Base-by-base conservation (phyloP, 2,329 filamentous ascomycete genomes). In the Cephalotrichum gorgonifer region DNA sequence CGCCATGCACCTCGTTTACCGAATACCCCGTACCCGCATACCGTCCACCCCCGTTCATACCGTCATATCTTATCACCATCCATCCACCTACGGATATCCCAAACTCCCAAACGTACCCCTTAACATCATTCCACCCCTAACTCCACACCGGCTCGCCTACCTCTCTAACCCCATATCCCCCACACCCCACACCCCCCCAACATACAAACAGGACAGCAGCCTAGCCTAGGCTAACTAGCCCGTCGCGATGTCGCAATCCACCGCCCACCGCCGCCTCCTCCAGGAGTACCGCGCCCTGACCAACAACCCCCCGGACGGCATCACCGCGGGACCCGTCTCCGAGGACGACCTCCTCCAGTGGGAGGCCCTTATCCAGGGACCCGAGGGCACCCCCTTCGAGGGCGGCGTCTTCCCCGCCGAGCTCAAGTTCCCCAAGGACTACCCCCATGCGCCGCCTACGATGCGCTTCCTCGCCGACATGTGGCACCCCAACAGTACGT, bases 311-410 rank as follows among this genome's bases (percentile, higher is more conserved):
- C 91, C 91, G n/a, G 91, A 97, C 53, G 93, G 93, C 65, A 97
- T 98, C 70, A 95, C 88, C 51, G 93, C 93, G 15, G 93, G 93
- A 20, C 93, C 93, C 30, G 75, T 96, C 53, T 86, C 79, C 55
- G 93, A 98, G 73, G 93, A 97, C 65, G 89, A 98, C 71, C 83
- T 97, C 62, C 86, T 96, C 59, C 74, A 88, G 61, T 98, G 93
- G 93, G 93, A 98, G 71, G 93, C 90, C 8, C 73, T 97, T 54
- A 97, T 98, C 60, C 85, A 95, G 67, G 93, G 93, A 0, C 93
- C 93, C 12, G 90, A 95, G 62, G 93, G 86, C 54, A 98, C 93
- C 2, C 93, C 93, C 1, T 98, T 95, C 59, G 91, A 95, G 72
- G 91, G 90, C 51, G 93, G 93, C 48, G 81, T 98, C 52, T 98